These are phyloP conservation scores for Periconia digitata DNA, from an alignment of 2,329 filamentous ascomycete genomes.

Conservation along the genomic window DNA sequence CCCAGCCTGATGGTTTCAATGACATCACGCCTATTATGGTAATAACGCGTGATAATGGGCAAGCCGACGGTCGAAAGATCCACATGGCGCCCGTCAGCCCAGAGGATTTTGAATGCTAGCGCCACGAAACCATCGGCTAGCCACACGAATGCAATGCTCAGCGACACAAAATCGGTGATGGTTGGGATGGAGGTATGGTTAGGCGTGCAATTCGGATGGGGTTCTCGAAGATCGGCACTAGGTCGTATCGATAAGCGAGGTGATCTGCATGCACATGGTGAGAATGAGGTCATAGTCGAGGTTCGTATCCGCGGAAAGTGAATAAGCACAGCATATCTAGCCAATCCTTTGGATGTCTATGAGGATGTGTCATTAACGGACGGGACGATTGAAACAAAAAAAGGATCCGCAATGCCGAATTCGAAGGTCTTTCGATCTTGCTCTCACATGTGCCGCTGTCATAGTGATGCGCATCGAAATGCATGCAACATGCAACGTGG, in stretches of 20 bases:
- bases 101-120: not conserved
- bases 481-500: too few species aligned
- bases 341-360: not conserved
- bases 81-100: not conserved
- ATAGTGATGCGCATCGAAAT: too few species aligned
- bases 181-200: not conserved
- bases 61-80: not conserved
- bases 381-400: too few species aligned
- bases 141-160: too few species aligned
- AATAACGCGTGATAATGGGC: too few species aligned
- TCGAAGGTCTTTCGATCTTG: too few species aligned
- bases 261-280: not conserved
- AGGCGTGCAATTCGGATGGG: not conserved
- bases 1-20: not conserved
- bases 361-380: too few species aligned
- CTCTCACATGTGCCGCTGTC: too few species aligned
- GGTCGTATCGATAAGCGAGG: not conserved
- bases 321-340: not conserved
- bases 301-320: not conserved
- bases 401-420: too few species aligned
- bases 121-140: not conserved
- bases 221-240: not conserved
- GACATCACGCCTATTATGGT: not conserved
- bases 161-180: too few species aligned
- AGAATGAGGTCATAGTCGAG: not conserved